Conservation (phyloP, 139 green algal genomes). For the Dunaliella sp. region DNA sequence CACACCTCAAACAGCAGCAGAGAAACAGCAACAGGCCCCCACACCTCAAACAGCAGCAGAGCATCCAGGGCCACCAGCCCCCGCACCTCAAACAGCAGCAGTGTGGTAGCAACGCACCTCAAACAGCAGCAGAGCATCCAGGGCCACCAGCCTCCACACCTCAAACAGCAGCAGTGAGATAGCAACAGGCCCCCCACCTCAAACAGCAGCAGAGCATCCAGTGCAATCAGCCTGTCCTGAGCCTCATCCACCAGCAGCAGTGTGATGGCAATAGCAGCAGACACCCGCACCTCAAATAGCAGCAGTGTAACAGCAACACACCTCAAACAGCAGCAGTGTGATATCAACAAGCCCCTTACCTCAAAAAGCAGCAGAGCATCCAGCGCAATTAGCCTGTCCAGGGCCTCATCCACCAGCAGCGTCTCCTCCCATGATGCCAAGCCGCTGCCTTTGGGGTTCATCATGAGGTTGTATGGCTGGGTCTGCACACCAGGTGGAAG, state of each 20-base stretch:
- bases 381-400: conserved; percentile 28
- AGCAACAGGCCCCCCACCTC: no score
- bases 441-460: background rate
- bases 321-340: background rate
- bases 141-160: background rate
- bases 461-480: conserved; percentile 42
- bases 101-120: background rate
- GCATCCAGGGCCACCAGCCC: conserved; percentile 19
- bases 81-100: background rate
- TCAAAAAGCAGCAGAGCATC: conserved; percentile 53
- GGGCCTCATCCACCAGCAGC: conserved; percentile 40
- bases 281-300: background rate
- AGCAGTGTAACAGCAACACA: background rate
- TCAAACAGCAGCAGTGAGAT: background rate
- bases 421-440: conserved; percentile 37
- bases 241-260: background rate
- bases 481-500: conserved; percentile 53
- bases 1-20: conserved; percentile 32
- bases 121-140: background rate
- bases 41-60: conserved; percentile 44
- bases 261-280: conserved; percentile 32
- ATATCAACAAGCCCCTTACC: conserved; percentile 8
- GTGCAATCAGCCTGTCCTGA: background rate
- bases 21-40: no score
- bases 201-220: background rate